These are phyloP conservation scores for Lonicera japonica DNA, from an alignment of 129 eudicot genomes.

Conservation along the genomic window DNA sequence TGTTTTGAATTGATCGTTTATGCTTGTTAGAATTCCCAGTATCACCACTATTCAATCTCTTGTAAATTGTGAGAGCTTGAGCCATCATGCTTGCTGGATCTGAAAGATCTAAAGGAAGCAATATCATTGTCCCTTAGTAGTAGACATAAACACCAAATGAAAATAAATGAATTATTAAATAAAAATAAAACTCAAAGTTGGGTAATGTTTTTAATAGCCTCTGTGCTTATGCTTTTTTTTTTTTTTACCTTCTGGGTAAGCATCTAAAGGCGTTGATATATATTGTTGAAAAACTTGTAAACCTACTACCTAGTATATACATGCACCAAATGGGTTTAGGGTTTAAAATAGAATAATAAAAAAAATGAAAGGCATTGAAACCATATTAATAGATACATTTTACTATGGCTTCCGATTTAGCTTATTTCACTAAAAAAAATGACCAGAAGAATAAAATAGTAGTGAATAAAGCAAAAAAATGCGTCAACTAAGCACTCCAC, in stretches of 20 bases:
- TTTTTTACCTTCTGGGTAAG: conserved; percentile 82
- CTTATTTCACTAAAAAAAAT: conserved; percentile 28
- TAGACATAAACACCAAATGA: neutral
- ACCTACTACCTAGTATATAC: conserved; percentile 83
- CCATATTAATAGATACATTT: no score
- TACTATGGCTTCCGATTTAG: conserved; percentile 93
- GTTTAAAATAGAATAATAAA: no score
- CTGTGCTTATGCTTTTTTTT: no score
- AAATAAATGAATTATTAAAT: neutral
- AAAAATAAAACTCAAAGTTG: neutral
- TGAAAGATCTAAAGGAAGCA: conserved; percentile 74
- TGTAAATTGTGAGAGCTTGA: conserved; percentile 54
- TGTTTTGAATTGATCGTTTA: no score
- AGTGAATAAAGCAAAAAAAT: neutral
- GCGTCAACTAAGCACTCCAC: neutral
- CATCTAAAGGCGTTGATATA: conserved; percentile 70
- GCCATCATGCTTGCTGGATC: no score
- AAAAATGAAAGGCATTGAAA: no score
- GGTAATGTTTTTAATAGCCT: neutral
- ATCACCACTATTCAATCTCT: conserved; percentile 42
- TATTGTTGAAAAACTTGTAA: conserved; percentile 84
- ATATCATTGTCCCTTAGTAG: conserved; percentile 57
- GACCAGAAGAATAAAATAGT: conserved; percentile 4
- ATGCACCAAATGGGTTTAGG: neutral
- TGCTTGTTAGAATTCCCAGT: no score